Evolutionary conservation across 805 yeast genomes (phyloP).

Genomic region (Candida methanosorbosa): DNA sequence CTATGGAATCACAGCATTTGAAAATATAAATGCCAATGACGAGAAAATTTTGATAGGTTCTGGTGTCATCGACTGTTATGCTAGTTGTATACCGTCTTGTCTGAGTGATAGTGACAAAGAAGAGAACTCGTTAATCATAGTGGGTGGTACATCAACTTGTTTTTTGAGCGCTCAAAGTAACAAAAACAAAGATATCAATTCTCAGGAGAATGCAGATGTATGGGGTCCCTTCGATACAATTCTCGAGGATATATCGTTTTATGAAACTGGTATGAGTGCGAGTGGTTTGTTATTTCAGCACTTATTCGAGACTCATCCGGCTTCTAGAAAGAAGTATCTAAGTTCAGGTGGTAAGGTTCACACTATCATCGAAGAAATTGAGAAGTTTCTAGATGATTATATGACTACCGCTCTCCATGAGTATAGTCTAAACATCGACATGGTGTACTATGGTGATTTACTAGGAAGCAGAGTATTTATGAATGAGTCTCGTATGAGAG

Average conservation of each 20-base stretch:
- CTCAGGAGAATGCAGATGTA: constrained; percentile 28
- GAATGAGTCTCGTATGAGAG: constrained; percentile 39
- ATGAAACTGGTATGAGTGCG: constrained; percentile 51
- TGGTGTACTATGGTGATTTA: constrained; percentile 45
- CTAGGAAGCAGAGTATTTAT: constrained; percentile 53
- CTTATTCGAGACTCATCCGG: constrained; percentile 34
- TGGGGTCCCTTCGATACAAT: constrained; percentile 54
- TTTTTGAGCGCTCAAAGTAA: constrained; percentile 26
- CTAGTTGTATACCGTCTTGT: constrained; percentile 36
- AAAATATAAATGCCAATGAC: too few relatives aligned
- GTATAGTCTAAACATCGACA: constrained; percentile 15
- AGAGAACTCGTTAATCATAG: constrained; percentile 30
- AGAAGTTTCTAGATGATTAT: too few relatives aligned
- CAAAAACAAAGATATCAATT: constrained; percentile 8
- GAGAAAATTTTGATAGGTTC: constrained; percentile 21
- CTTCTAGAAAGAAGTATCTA: too few relatives aligned
- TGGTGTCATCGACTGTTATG: constrained; percentile 55
- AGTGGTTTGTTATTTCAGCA: constrained; percentile 46
- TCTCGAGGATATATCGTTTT: constrained; percentile 24
- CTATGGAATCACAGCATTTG: constrained; percentile 3
- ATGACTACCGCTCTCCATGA: too few relatives aligned
- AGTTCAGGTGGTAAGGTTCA: too few relatives aligned
- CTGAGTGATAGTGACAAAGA: background rate
- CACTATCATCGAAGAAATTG: too few relatives aligned
- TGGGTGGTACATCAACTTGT: constrained; percentile 60